Percentiles rank a stretch among this genome's conserved stretches.
Conservation (phyloP, 495 filamentous ascomycete genomes). For the Daldinia caldariorum region DNA sequence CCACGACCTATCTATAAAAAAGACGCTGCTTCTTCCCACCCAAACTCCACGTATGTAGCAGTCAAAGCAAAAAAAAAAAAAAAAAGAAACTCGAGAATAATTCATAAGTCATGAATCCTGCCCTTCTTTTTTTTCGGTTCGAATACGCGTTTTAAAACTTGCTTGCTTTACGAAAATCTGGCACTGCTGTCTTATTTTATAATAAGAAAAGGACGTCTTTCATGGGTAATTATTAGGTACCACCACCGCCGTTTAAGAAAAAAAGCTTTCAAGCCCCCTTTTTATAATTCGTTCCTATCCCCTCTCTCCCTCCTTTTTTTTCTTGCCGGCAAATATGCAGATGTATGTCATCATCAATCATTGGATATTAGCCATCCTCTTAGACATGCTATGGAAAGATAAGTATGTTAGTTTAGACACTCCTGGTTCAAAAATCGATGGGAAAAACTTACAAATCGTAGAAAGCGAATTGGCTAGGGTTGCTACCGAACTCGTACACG, state of each 20-base stretch:
- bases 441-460: conserved; percentile 87
- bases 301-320: conserved; percentile 5
- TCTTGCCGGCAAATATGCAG: neutral
- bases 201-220: conserved; percentile 19
- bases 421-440: too few relatives aligned
- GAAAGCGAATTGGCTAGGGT: conserved; percentile 95
- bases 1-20: neutral
- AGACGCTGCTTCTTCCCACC: conserved; percentile 5
- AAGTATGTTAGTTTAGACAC: too few relatives aligned
- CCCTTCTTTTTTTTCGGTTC: neutral
- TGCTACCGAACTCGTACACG: conserved; percentile 92
- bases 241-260: neutral
- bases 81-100: conserved; percentile 8
- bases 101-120: conserved; percentile 31
- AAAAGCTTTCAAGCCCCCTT: conserved; percentile 10
- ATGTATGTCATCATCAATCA: conserved; percentile 15
- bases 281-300: neutral
- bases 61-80: too few relatives aligned
- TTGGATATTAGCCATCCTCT: conserved; percentile 55
- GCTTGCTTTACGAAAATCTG: too few relatives aligned
- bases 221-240: neutral
- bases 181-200: too few relatives aligned
- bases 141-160: too few relatives aligned
- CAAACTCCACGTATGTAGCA: conserved; percentile 27
- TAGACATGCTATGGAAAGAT: conserved; percentile 57